Percentiles rank a stretch among this genome's conserved stretches.
Evolutionary conservation across 1,139 yeast species (phyloP).

Genomic region (Blastobotrys raffinosifermentans): DNA sequence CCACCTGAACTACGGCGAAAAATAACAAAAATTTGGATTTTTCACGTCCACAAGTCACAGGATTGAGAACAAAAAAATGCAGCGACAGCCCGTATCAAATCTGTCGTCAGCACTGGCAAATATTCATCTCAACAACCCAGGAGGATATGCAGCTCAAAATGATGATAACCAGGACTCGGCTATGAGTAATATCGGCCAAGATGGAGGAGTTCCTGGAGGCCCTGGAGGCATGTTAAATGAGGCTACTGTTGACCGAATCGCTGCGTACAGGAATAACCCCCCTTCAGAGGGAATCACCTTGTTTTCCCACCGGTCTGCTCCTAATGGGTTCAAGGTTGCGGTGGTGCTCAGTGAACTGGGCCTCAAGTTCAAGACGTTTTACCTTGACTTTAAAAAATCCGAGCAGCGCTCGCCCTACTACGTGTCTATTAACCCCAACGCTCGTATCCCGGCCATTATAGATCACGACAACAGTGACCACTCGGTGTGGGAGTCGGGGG

Average conservation of each 20-base stretch:
- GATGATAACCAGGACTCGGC: constrained; percentile 5
- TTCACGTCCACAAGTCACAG: too few species aligned
- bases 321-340: constrained; percentile 95
- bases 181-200: constrained; percentile 8
- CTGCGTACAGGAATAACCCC: constrained; percentile 68
- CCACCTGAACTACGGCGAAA: too few species aligned
- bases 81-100: constrained; percentile 23
- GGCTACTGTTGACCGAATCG: constrained; percentile 43
- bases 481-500: constrained; percentile 92
- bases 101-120: constrained; percentile 30
- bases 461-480: constrained; percentile 79
- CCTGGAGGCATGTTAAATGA: constrained; percentile 9
- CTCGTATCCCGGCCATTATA: constrained; percentile 88
- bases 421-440: constrained; percentile 87
- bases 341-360: constrained; percentile 81
- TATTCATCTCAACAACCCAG: constrained; percentile 18
- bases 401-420: constrained; percentile 94
- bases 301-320: constrained; percentile 88
- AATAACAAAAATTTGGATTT: too few species aligned
- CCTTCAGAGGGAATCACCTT: constrained; percentile 83
- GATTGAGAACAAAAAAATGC: too few species aligned
- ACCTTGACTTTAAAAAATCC: constrained; percentile 79
- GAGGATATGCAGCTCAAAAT: constrained; percentile 8
- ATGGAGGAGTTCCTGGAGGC: constrained; percentile 6
- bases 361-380: constrained; percentile 72